Evolutionary conservation across 2,329 filamentous ascomycete species (phyloP).

Genomic region (Orbilia brochopaga): DNA sequence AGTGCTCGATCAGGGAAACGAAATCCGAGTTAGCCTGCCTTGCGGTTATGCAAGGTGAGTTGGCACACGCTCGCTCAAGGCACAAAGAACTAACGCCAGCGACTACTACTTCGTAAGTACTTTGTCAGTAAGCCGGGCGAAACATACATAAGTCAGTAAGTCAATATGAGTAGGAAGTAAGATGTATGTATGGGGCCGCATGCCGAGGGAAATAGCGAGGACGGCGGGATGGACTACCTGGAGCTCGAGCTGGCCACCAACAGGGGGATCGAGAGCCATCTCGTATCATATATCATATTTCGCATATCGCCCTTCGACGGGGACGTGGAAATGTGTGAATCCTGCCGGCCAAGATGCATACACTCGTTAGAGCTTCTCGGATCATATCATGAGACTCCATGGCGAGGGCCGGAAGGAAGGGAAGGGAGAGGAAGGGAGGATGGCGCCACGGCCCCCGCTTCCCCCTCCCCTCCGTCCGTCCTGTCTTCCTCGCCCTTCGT

Average conservation of each 20-base stretch:
- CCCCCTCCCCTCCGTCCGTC: not conserved
- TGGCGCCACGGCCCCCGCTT: not conserved
- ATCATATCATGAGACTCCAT: not conserved
- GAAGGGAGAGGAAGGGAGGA: conserved; percentile 1
- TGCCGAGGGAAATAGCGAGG: conserved; percentile 28
- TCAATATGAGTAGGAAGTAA: no score
- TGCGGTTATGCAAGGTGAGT: conserved; percentile 51
- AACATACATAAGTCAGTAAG: no score
- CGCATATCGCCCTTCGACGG: no score
- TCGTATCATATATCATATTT: no score
- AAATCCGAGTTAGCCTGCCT: conserved; percentile 26
- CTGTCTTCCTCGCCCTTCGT: not conserved
- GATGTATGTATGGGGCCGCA: no score
- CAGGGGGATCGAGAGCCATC: no score
- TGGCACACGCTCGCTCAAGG: conserved; percentile 41
- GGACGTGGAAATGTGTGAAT: no score
- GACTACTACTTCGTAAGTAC: no score
- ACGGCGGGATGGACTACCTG: no score
- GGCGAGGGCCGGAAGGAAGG: conserved; percentile 1
- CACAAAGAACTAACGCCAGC: not conserved
- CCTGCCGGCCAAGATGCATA: no score
- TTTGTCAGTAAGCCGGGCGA: no score
- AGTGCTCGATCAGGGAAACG: conserved; percentile 46
- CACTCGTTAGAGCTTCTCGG: not conserved
- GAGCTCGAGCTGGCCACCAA: no score